These are phyloP conservation scores for Cryphonectria radicalis DNA, from an alignment of 2,329 filamentous ascomycete genomes.

Conservation along the genomic window DNA sequence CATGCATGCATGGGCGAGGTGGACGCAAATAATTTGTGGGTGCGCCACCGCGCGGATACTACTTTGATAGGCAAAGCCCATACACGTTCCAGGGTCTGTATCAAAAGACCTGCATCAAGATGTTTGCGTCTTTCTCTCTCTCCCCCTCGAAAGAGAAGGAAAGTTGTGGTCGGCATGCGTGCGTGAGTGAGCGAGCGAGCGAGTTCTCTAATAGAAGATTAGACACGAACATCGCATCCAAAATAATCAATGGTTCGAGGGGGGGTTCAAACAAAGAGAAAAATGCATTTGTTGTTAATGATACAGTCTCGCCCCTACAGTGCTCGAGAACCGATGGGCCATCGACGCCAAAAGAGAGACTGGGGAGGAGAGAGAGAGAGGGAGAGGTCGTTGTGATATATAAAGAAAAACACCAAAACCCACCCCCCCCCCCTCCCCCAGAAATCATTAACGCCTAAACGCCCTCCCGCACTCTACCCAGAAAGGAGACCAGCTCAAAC, in stretches of 20 bases:
- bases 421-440: no score
- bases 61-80: background rate
- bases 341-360: background rate
- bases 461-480: background rate
- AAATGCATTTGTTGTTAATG: background rate
- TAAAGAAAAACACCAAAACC: no score
- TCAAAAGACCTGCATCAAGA: background rate
- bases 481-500: background rate
- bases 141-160: background rate
- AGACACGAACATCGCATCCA: background rate
- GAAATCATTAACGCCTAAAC: background rate
- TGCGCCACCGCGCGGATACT: background rate
- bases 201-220: background rate
- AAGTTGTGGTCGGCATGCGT: background rate
- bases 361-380: background rate
- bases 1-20: conserved; percentile 2
- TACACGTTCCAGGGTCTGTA: background rate
- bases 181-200: background rate
- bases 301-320: background rate
- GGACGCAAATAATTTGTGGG: background rate
- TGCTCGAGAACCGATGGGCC: background rate
- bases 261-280: background rate
- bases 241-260: background rate
- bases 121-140: background rate
- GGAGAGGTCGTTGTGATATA: background rate